Evolutionary conservation across 306 rosid genomes (phyloP).

Genomic region (Parietaria judaica): DNA sequence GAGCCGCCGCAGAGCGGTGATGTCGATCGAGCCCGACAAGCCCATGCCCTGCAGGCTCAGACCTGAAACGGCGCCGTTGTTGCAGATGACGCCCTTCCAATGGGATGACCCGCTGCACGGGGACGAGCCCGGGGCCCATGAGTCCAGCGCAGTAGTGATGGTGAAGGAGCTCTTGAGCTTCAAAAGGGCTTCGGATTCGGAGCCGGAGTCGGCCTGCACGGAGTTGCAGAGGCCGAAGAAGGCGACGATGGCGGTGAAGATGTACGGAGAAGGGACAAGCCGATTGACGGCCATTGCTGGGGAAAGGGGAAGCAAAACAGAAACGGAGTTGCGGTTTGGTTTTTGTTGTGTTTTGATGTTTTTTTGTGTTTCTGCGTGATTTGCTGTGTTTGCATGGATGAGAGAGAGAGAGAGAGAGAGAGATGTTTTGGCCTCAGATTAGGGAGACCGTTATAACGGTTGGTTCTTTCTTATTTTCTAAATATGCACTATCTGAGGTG

Average conservation of each 20-base stretch:
- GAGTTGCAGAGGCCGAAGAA: conserved; percentile 9
- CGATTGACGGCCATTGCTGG: conserved; percentile 41
- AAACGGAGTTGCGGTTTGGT: not conserved
- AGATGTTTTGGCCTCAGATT: conserved; percentile 7
- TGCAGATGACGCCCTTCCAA: conserved; percentile 52
- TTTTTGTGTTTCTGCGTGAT: conserved; percentile 12
- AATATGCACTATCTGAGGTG: too few relatives aligned
- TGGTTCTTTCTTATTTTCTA: not conserved
- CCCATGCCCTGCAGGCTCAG: conserved; percentile 46
- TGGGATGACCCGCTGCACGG: conserved; percentile 32
- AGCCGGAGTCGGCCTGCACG: conserved; percentile 19
- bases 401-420: conserved; percentile 8
- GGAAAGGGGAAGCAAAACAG: not conserved
- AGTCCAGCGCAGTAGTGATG: conserved; percentile 21
- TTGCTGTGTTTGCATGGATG: conserved; percentile 14
- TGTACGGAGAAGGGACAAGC: conserved; percentile 21
- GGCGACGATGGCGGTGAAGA: conserved; percentile 18
- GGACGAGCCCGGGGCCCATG: conserved; percentile 31
- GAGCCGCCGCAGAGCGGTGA: conserved; percentile 36
- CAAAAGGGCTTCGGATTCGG: conserved; percentile 53
- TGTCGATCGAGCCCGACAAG: conserved; percentile 32
- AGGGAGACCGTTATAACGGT: conserved; percentile 25
- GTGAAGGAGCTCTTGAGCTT: conserved; percentile 42
- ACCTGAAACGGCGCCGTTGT: conserved; percentile 38
- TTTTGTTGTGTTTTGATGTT: not conserved